These are phyloP conservation scores for Eucalyptus camaldulensis DNA, from an alignment of 345 rosid species.

Conservation along the genomic window DNA sequence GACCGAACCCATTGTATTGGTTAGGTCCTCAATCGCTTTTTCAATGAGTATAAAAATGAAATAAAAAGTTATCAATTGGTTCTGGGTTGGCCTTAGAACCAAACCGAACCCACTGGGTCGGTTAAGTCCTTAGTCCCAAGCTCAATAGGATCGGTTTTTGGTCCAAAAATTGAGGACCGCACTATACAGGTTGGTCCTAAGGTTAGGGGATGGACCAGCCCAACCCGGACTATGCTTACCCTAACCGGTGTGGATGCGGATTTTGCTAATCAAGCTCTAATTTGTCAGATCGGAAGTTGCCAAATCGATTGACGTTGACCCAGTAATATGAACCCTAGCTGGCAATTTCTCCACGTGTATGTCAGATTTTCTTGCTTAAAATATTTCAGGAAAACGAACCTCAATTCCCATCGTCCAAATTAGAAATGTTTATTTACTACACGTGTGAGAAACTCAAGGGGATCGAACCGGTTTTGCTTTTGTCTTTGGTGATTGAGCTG, in stretches of 20 bases:
- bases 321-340: not conserved
- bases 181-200: rapidly evolving
- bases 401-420: not conserved
- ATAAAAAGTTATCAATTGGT: too few species aligned
- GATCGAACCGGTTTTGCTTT: not conserved
- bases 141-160: rapidly evolving
- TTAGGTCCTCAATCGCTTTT: too few species aligned
- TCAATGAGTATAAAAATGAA: too few species aligned
- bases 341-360: not conserved
- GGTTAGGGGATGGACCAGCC: rapidly evolving
- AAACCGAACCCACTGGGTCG: rapidly evolving
- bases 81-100: rapidly evolving
- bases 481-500: not conserved
- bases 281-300: not conserved
- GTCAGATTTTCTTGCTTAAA: not conserved
- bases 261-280: not conserved
- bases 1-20: too few species aligned
- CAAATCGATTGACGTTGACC: not conserved
- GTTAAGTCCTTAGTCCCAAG: rapidly evolving
- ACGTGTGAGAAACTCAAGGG: not conserved
- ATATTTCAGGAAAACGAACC: not conserved
- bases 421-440: not conserved
- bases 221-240: rapidly evolving
- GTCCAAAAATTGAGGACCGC: rapidly evolving
- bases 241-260: rapidly evolving